A percentile compares a stretch with the other conserved stretches of the same genome.
phyloP scores from a whole-genome alignment of 2,329 filamentous ascomycete species.

The Colletotrichum salicis region DNA sequence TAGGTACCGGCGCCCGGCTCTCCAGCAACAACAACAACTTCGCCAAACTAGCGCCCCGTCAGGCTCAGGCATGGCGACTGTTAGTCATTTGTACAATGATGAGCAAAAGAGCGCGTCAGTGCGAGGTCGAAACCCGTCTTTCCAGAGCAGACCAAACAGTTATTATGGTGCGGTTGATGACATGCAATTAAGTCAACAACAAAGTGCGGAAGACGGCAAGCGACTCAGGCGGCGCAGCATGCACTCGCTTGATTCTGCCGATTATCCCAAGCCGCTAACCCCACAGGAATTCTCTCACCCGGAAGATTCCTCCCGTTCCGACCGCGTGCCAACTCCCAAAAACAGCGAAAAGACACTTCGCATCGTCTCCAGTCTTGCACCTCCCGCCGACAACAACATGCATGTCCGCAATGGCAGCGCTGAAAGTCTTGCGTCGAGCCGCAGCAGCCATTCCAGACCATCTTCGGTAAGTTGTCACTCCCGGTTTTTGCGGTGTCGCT shows the following conservation, averaged over 20 bases:
- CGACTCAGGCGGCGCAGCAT: slow-evolving; percentile 86
- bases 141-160: slow-evolving; percentile 62
- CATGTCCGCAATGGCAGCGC: slow-evolving; percentile 67
- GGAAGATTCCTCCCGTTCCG: slow-evolving; percentile 41
- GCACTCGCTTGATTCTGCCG: slow-evolving; percentile 68
- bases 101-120: slow-evolving; percentile 31
- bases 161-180: slow-evolving; percentile 71
- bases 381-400: slow-evolving; percentile 41
- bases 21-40: slow-evolving; percentile 54
- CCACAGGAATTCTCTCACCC: slow-evolving; percentile 48
- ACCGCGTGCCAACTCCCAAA: slow-evolving; percentile 36
- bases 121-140: slow-evolving; percentile 45
- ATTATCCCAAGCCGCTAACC: slow-evolving; percentile 51
- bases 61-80: slow-evolving; percentile 63
- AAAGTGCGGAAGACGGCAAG: slow-evolving; percentile 76
- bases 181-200: slow-evolving; percentile 68
- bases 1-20: slow-evolving; percentile 78
- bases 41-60: slow-evolving; percentile 54
- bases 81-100: slow-evolving; percentile 65
- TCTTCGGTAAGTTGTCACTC: slow-evolving; percentile 69
- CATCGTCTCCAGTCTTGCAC: slow-evolving; percentile 41
- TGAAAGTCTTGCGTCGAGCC: slow-evolving; percentile 71
- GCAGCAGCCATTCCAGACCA: slow-evolving; percentile 69
- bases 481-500: slow-evolving; percentile 25
- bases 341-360: slow-evolving; percentile 52